Conservation (phyloP, 202 grass and related monocot genomes). For the Panicum virgatum region DNA sequence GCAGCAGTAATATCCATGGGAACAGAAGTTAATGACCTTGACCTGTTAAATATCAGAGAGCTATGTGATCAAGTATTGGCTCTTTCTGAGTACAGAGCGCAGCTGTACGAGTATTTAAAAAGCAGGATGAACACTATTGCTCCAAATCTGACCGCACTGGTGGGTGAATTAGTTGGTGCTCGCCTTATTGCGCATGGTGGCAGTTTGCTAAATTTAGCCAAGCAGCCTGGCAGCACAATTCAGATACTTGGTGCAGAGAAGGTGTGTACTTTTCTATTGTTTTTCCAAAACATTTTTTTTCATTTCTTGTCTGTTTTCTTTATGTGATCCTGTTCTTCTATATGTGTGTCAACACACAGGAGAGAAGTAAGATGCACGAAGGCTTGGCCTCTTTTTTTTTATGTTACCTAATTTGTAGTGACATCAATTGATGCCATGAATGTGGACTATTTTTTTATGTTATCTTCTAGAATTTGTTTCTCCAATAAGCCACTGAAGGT, state of each 20-base stretch:
- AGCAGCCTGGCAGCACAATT: constrained; percentile 95
- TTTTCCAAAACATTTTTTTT: neutral
- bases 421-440: neutral
- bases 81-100: constrained; percentile 92
- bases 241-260: constrained; percentile 97
- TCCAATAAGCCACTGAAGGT: constrained; percentile 1
- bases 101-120: constrained; percentile 77
- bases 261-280: constrained; percentile 36
- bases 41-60: constrained; percentile 80
- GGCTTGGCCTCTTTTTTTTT: neutral
- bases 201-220: constrained; percentile 90
- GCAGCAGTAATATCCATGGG: constrained; percentile 91
- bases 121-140: constrained; percentile 94
- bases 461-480: neutral
- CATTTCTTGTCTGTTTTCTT: neutral
- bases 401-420: neutral
- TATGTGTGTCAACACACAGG: neutral
- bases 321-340: neutral
- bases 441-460: neutral
- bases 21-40: constrained; percentile 92
- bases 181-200: constrained; percentile 90
- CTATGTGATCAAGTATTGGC: constrained; percentile 88
- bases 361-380: neutral
- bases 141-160: constrained; percentile 88
- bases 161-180: constrained; percentile 88